Conservation (phyloP, 139 green algal species). For the Spirogloea muscicola region DNA sequence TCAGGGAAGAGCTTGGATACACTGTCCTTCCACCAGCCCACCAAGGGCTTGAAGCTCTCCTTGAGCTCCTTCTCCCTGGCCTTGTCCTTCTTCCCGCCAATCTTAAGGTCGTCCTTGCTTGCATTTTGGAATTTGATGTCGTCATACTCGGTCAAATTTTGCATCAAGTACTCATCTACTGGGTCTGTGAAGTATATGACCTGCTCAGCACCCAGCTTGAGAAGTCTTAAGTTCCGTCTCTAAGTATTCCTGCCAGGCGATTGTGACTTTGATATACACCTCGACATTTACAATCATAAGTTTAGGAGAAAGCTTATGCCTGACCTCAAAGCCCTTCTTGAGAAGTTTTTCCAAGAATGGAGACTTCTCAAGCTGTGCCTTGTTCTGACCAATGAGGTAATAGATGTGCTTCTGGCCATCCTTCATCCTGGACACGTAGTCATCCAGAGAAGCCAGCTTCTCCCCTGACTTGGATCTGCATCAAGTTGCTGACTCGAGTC, state of each 20-base stretch:
- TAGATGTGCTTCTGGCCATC: conserved; percentile 92
- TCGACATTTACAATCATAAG: no score
- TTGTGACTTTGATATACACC: no score
- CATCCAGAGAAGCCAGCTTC: conserved; percentile 74
- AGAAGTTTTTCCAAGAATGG: conserved; percentile 67
- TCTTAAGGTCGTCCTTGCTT: conserved; percentile 91
- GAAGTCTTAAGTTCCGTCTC: no score
- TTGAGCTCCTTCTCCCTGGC: conserved; percentile 75
- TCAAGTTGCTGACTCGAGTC: no score
- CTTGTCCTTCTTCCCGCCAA: conserved; percentile 75
- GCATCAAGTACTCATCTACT: conserved; percentile 95
- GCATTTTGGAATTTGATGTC: conserved; percentile 90
- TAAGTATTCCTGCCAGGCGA: no score
- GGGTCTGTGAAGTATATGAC: conserved; percentile 96
- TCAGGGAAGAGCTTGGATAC: no score
- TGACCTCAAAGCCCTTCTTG: conserved; percentile 62
- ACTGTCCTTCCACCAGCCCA: conserved; percentile 91
- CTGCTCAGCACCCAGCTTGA: no score
- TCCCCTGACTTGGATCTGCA: conserved; percentile 62
- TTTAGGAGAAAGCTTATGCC: no score
- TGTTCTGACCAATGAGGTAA: conserved; percentile 75
- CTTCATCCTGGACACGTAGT: conserved; percentile 92
- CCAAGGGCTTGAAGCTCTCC: conserved; percentile 82
- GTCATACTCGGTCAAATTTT: conserved; percentile 89
- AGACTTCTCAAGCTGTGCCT: conserved; percentile 72